Evolutionary conservation across 179 eudicot genomes (phyloP).

Genomic region (Actinidia arguta): DNA sequence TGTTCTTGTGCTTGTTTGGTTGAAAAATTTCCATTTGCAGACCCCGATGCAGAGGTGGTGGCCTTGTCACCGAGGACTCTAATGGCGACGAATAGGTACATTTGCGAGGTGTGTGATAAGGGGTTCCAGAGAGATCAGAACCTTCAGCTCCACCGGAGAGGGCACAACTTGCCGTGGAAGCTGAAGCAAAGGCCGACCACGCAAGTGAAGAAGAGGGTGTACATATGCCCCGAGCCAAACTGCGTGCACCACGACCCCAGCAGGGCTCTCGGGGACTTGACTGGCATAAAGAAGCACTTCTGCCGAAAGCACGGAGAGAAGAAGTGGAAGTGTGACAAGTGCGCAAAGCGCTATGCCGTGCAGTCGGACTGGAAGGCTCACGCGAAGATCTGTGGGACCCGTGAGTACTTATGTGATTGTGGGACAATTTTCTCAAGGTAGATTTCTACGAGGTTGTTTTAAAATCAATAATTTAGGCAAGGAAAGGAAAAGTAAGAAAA

Average conservation of each 20-base stretch:
- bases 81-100: conserved; percentile 63
- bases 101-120: conserved; percentile 64
- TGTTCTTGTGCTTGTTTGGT: too few relatives aligned
- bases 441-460: too few relatives aligned
- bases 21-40: conserved; percentile 24
- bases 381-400: conserved; percentile 60
- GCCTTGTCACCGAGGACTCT: conserved; percentile 60
- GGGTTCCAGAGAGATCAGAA: conserved; percentile 70
- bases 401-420: conserved; percentile 62
- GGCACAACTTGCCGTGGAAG: conserved; percentile 67
- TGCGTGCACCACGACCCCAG: conserved; percentile 57
- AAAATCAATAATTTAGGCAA: neutral
- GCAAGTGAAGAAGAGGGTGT: conserved; percentile 51
- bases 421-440: conserved; percentile 68
- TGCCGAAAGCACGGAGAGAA: conserved; percentile 66
- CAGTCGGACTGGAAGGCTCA: conserved; percentile 72
- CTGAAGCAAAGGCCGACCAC: conserved; percentile 54
- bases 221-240: conserved; percentile 53
- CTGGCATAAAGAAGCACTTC: conserved; percentile 63
- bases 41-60: conserved; percentile 61
- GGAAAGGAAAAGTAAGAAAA: neutral
- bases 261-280: conserved; percentile 58
- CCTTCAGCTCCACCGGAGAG: conserved; percentile 57
- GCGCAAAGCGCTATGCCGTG: conserved; percentile 59
- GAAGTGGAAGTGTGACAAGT: conserved; percentile 65